Base-by-base conservation (phyloP, 352 stramenopile species). In the Blastocystis sp. region DNA sequence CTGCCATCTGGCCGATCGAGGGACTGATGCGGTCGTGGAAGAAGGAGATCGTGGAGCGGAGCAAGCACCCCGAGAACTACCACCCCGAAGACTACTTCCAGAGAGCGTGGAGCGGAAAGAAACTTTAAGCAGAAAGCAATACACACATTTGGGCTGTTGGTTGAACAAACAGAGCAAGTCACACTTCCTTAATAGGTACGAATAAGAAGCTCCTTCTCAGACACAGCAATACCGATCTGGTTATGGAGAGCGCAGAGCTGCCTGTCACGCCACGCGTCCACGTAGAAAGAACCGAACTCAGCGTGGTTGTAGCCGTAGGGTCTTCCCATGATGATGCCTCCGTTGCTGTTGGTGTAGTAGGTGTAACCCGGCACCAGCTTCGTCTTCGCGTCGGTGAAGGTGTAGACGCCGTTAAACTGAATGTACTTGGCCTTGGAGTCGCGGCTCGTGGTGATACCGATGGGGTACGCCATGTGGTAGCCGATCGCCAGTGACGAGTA, bases 11-110 rank as follows among this genome's bases (percentile, higher is more conserved):
- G 97, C 97, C 97, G 23, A 95, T 99, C 59, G 96, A 99, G 91
- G 96, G 97, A 89, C 91, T 99, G 71, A 96, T 99, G 89, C 92
- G 95, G 89, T 97, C 98, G 91, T 99, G 98, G 91, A 97, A 98
- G 91, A 94, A 98, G 91, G 96, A 98, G 90, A 93, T 99, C 84
- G 95, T 98, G 84, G 94, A 98, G 90, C 94, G 97, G 76, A 98
- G 98, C 90, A 95, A 98, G 69, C 4, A 89, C 19, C 5, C 28
- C 34, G 81, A 62, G 14, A 62, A 56, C 56, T 89, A 53, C 40
- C 41, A 86, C n/a, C n/a, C 56, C 48, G 67, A 88, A n/a, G 34
- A 88, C 23, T 88, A 89, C 81, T 89, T 88, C 81, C 81, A 89
- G 67, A 79, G 40, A 66, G 76, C 78, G 59, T 88, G 78, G 78